A percentile compares a stretch with the other conserved stretches of the same genome.
Evolutionary conservation across 495 filamentous ascomycete genomes (phyloP).

Genomic region (Talaromyces borbonicus): DNA sequence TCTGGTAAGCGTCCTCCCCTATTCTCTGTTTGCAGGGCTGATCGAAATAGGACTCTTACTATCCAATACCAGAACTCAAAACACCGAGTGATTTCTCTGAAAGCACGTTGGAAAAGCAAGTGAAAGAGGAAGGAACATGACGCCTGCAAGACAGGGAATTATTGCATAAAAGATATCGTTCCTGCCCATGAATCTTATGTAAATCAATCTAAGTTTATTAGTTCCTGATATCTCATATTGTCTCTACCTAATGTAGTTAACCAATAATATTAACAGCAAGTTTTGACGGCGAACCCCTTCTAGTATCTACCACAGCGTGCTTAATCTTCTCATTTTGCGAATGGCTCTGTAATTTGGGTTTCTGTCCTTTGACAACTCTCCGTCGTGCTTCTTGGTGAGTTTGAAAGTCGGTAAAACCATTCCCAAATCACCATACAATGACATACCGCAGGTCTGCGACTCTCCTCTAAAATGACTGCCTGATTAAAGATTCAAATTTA

Average conservation of each 20-base stretch:
- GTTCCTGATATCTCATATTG: background rate
- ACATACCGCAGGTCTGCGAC: background rate
- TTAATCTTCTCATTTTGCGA: background rate
- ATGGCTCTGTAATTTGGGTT: background rate
- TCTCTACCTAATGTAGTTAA: background rate
- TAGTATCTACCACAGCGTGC: background rate
- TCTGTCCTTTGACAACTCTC: conserved; percentile 2
- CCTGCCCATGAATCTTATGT: background rate
- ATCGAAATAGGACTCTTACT: background rate
- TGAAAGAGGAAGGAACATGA: background rate
- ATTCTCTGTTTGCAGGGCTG: background rate
- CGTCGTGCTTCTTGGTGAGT: background rate
- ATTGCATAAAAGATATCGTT: background rate
- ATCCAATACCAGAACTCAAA: background rate
- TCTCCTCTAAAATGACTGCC: conserved; percentile 1
- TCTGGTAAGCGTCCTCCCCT: background rate
- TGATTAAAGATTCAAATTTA: conserved; percentile 1
- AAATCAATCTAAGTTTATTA: background rate
- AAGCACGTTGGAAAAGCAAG: background rate
- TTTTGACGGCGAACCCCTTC: background rate
- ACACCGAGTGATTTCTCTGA: background rate
- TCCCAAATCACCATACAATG: background rate
- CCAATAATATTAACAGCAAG: background rate
- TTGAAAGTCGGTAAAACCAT: background rate
- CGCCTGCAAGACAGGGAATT: background rate